phyloP scores from a whole-genome alignment of 305 asterid species.

The Plantago coronopus region DNA sequence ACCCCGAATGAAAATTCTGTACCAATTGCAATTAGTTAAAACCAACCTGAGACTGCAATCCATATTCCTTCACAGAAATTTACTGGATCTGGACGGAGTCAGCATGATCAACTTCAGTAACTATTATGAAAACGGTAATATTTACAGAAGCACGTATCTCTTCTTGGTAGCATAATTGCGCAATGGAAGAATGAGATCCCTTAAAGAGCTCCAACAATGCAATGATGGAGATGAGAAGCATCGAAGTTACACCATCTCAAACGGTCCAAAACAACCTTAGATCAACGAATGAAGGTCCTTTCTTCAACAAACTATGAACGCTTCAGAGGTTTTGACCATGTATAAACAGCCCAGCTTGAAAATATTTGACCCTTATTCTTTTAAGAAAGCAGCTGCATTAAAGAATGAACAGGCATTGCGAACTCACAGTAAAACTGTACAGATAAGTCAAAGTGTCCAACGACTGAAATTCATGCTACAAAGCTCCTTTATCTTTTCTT shows the following conservation, averaged over 20 bases:
- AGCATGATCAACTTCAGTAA: conserved; percentile 15
- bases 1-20: not conserved
- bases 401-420: conserved; percentile 30
- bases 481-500: conserved; percentile 8
- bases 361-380: conserved; percentile 24
- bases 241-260: conserved; percentile 21
- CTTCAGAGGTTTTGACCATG: not conserved
- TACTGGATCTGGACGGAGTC: conserved; percentile 20
- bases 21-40: not conserved
- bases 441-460: conserved; percentile 34
- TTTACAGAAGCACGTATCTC: conserved; percentile 14
- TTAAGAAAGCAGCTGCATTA: conserved; percentile 28
- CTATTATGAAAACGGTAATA: conserved; percentile 2
- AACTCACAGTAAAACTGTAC: conserved; percentile 37
- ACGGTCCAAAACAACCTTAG: conserved; percentile 13
- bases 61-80: conserved; percentile 3
- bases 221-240: conserved; percentile 12
- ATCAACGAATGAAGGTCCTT: conserved; percentile 20
- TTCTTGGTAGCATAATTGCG: conserved; percentile 8
- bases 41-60: not conserved
- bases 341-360: conserved; percentile 8
- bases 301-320: conserved; percentile 1
- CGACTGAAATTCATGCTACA: conserved; percentile 24
- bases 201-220: not conserved
- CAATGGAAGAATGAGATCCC: conserved; percentile 1